Evolutionary conservation across 371 early-diverging fungal genomes (phyloP).

Genomic region (Haplosporangium sp.): DNA sequence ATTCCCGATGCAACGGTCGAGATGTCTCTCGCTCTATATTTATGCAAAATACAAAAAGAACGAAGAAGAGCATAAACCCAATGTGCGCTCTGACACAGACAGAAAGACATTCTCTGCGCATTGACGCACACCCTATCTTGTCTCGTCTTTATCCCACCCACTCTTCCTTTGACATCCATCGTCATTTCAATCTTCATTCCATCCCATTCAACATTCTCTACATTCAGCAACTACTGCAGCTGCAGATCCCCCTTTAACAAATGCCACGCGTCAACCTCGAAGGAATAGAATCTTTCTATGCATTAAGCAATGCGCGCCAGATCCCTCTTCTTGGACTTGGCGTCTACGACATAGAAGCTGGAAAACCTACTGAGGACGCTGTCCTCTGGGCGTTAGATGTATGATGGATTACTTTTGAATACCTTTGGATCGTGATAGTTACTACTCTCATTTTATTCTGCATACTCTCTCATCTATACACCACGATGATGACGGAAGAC

Average conservation of each 20-base stretch:
- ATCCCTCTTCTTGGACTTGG: constrained; percentile 58
- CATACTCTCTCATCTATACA: neutral
- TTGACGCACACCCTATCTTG: too few relatives aligned
- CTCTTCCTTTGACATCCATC: neutral
- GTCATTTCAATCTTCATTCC: neutral
- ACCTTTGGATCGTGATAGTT: neutral
- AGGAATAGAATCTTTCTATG: constrained; percentile 41
- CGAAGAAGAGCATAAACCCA: too few relatives aligned
- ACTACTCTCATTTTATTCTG: neutral
- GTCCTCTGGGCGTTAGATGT: constrained; percentile 61
- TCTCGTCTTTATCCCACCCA: neutral
- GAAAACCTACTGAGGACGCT: constrained; percentile 57
- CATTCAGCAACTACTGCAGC: neutral
- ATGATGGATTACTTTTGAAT: neutral
- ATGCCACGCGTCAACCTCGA: constrained; percentile 44
- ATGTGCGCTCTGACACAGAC: too few relatives aligned
- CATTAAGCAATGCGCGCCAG: constrained; percentile 33
- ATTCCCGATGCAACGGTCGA: neutral
- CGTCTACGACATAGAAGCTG: constrained; percentile 56
- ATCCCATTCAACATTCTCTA: neutral
- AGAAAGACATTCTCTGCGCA: too few relatives aligned
- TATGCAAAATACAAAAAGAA: too few relatives aligned
- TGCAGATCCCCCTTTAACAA: neutral
- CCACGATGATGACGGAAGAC: neutral
- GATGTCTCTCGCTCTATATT: too few relatives aligned